phyloP scores from a whole-genome alignment of 176 grass and related monocot species.

The Carex cristatella region DNA sequence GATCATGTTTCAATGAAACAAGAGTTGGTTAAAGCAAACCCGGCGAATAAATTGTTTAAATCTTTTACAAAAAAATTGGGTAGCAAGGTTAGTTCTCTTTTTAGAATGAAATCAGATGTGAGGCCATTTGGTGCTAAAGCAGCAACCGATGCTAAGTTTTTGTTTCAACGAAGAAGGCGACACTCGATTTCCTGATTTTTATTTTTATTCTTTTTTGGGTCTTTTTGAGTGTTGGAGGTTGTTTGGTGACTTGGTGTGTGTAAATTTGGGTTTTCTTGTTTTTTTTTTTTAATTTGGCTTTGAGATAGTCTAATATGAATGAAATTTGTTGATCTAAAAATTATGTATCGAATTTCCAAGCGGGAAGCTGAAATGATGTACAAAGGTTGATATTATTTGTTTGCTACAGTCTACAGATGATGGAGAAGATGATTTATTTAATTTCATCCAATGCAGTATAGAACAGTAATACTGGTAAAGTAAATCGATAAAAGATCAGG shows the following conservation, averaged over 20 bases:
- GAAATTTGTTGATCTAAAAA: not conserved
- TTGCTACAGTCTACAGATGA: not conserved
- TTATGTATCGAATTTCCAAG: constrained; percentile 10
- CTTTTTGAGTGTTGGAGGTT: not conserved
- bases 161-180: constrained; percentile 35
- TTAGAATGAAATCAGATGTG: constrained; percentile 29
- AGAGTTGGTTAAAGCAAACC: constrained; percentile 64
- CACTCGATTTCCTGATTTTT: constrained; percentile 30
- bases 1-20: constrained; percentile 94
- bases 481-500: not conserved
- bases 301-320: constrained; percentile 20
- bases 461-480: not conserved
- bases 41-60: constrained; percentile 63
- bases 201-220: too few relatives aligned
- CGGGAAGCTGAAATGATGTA: constrained; percentile 2
- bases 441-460: not conserved
- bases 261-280: not conserved
- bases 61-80: constrained; percentile 70
- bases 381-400: not conserved
- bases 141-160: constrained; percentile 14
- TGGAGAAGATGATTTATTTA: not conserved
- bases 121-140: constrained; percentile 29
- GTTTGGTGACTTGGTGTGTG: constrained; percentile 14
- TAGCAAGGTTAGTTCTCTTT: constrained; percentile 30
- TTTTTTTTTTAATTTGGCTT: not conserved